Base-by-base conservation (phyloP, 2,329 filamentous ascomycete species). In the Thielaviopsis euricoi region DNA sequence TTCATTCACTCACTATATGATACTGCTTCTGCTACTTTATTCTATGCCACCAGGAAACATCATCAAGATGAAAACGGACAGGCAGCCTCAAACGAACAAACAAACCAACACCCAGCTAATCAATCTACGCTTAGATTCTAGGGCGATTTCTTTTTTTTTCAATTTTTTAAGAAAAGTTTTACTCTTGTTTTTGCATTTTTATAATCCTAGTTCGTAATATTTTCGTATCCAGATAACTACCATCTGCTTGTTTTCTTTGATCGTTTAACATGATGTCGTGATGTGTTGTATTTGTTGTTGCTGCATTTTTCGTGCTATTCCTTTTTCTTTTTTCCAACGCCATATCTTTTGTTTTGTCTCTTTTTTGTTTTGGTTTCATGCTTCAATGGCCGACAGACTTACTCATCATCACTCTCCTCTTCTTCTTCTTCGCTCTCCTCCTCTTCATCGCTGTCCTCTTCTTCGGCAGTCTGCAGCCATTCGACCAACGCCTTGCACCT, bases 401-500 rank as follows among this genome's bases (percentile, higher is more conserved):
- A 56, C 53, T 62, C 60, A 37, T 64, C 63, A 50, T 67, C 65
- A 26, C 62, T 62, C 15, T 69, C 67, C 6, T 72, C 71, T 6
- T 72, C 71, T 6, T 74, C 71, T 6, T 72, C 71, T 5, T 74
- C 71, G 0, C 74, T 71, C 0, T 81, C 79, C 1, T 83, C 80
- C 6, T 81, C 80, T 6, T 85, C 84, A n/a, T 83, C 82, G 17
- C 52, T 56, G 19, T 58, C 55, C 23, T 60, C 59, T 61, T 82
- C 82, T 62, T 83, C 82, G 40, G 86, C 87, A 66, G 89, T 84
- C 66, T 85, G 85, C 64, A 91, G 70, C 82, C 90, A 88, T 65
- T 94, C 87, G 51, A 97, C 83, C 68, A 97, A 80, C 56, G 83
- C 81, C 65, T 81, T 76, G 59, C 87, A 89, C 72, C 86, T 86